phyloP scores from a whole-genome alignment of 176 grass and related monocot genomes.

The Cocos nucifera region DNA sequence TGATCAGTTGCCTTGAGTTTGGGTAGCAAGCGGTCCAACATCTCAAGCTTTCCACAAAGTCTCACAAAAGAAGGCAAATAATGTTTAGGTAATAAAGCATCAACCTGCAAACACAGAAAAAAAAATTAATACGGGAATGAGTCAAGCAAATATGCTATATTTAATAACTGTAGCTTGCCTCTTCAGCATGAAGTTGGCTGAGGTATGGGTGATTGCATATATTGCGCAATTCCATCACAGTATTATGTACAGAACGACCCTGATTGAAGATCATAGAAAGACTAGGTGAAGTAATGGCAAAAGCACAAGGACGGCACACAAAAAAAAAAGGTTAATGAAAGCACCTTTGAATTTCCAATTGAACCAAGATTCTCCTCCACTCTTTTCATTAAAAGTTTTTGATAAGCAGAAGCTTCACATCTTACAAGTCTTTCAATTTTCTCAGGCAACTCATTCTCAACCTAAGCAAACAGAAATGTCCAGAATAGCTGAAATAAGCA shows the following conservation, averaged over 20 bases:
- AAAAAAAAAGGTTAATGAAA: neutral
- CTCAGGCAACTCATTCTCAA: slow-evolving; percentile 89
- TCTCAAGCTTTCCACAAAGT: slow-evolving; percentile 95
- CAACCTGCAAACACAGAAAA: slow-evolving; percentile 50
- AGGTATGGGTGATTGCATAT: slow-evolving; percentile 99
- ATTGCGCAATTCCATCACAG: slow-evolving; percentile 98
- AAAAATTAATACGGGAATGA: slow-evolving; percentile 12
- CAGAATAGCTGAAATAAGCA: slow-evolving; percentile 15
- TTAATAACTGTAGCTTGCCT: slow-evolving; percentile 35
- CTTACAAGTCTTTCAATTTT: slow-evolving; percentile 97
- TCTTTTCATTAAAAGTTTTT: slow-evolving; percentile 95
- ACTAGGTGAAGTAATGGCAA: neutral
- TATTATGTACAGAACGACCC: slow-evolving; percentile 86
- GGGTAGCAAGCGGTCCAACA: slow-evolving; percentile 87
- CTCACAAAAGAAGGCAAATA: slow-evolving; percentile 80
- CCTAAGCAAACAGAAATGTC: slow-evolving; percentile 35
- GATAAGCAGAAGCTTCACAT: slow-evolving; percentile 96
- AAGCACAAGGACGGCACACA: neutral
- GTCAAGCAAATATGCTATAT: slow-evolving; percentile 11
- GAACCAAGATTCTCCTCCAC: slow-evolving; percentile 93
- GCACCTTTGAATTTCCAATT: slow-evolving; percentile 79
- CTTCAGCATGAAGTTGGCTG: slow-evolving; percentile 87
- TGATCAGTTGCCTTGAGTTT: slow-evolving; percentile 96
- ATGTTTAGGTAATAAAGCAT: slow-evolving; percentile 82
- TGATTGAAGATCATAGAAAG: slow-evolving; percentile 26